Evolutionary conservation across 106 monocot genomes (phyloP), one percentile per base, ranked within the genome.

Genomic region (Chionographis japonica): DNA sequence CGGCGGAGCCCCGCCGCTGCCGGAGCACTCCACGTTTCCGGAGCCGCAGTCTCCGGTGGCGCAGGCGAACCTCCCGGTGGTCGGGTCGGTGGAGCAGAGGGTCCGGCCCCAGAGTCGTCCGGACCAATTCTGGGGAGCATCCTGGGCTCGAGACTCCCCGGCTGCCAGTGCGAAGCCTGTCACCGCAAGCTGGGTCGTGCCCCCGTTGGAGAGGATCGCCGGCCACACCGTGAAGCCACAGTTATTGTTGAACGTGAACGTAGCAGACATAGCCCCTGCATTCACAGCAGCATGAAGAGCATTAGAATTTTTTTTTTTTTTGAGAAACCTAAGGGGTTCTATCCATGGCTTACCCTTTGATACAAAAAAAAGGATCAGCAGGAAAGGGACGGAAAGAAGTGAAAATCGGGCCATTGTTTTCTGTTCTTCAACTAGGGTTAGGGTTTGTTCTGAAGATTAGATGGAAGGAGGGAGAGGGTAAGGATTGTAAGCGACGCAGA

Each of bases 41-140:
- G 75, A 75, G 56, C 70, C 70, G 74, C 80, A 80, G 80, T 80
- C 80, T 43, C 75, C 80, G 40, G 80, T 69, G 35, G 37, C 37
- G 80, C 80, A 80, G 40, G 69, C 2, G 64, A 80, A 80, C 43
- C 37, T 40, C 17, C 80, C 80, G 53, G 63, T 54, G 37, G 73
- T 5, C 55, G 49, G 0, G 64, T 80, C 74, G n/a, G 57, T 50
- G 65, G 74, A 37, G 74, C 80, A 80, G 58, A 38, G 58, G 0
- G 70, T 74, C 4, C 80, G 80, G 51, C 64, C 80, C 80, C 80
- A 80, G 58, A 80, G 37, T 2, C 80, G 80, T 49, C 80, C 80
- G n/a, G 80, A 80, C 80, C 80, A 80, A 1, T 18, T 19, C 3
- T 58, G 11, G 8, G 80, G 74, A 3, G 58, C 80, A n/a, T 54